A percentile compares a stretch with the other conserved stretches of the same genome.
Evolutionary conservation across 495 filamentous ascomycete genomes (phyloP).

Genomic region (Penicillium psychrofluorescens): DNA sequence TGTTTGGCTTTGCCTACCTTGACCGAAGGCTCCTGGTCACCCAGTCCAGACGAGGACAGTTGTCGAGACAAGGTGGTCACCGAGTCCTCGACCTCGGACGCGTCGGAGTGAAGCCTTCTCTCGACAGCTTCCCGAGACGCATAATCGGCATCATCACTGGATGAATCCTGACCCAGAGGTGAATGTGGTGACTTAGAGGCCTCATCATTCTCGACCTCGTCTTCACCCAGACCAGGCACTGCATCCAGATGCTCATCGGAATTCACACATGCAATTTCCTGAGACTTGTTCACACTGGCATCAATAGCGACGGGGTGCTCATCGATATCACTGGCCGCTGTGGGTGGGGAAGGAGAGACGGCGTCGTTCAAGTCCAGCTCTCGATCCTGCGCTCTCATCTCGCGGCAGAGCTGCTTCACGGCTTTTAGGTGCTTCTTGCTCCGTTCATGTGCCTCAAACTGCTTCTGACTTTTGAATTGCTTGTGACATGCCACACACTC

Average conservation of each 20-base stretch:
- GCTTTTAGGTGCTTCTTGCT: conserved; percentile 93
- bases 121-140: conserved; percentile 38
- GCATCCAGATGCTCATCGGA: neutral
- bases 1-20: conserved; percentile 84
- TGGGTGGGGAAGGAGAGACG: neutral
- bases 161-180: neutral
- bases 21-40: conserved; percentile 18
- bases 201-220: neutral
- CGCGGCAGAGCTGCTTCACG: conserved; percentile 65
- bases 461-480: conserved; percentile 86
- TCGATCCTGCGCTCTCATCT: conserved; percentile 76
- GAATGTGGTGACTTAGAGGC: too few relatives aligned
- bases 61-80: conserved; percentile 14
- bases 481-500: conserved; percentile 93
- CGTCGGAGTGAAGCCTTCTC: conserved; percentile 13
- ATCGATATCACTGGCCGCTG: too few relatives aligned
- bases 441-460: conserved; percentile 87
- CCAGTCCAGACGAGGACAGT: conserved; percentile 12
- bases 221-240: neutral
- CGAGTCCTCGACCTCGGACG: conserved; percentile 1
- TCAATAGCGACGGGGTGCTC: too few relatives aligned
- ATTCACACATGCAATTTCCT: neutral
- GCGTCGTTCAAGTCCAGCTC: conserved; percentile 21
- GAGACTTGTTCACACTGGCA: too few relatives aligned
- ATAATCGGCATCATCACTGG: conserved; percentile 35